Percentiles rank a stretch among this genome's conserved stretches.
These are phyloP conservation scores for Syzygium aqueum DNA, from an alignment of 345 rosid species.

Conservation along the genomic window DNA sequence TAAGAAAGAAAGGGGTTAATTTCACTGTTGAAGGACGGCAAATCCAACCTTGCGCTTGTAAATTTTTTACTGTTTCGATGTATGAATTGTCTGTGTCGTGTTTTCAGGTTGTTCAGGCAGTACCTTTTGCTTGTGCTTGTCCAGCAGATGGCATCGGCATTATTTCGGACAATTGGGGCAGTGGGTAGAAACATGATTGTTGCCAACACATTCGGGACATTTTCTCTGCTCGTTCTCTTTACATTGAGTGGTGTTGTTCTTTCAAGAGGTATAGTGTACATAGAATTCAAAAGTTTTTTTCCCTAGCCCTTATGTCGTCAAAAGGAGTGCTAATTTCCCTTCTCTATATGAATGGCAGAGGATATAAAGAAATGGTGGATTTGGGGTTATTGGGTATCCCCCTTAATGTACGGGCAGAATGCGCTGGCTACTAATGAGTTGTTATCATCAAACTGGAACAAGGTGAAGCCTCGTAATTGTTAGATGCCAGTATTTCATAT, in stretches of 20 bases:
- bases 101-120: constrained; percentile 33
- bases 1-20: background rate
- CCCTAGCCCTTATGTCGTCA: background rate
- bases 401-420: constrained; percentile 56
- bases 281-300: background rate
- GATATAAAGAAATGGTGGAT: constrained; percentile 49
- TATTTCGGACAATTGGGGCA: constrained; percentile 32
- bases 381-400: constrained; percentile 56
- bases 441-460: constrained; percentile 41
- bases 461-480: constrained; percentile 11
- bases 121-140: constrained; percentile 21
- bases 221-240: constrained; percentile 15
- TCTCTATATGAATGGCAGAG: constrained; percentile 12
- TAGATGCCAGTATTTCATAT: background rate
- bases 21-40: background rate
- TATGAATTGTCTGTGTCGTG: background rate
- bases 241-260: constrained; percentile 29
- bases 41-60: background rate
- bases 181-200: constrained; percentile 32
- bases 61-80: background rate
- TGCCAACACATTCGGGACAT: constrained; percentile 34
- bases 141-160: constrained; percentile 31
- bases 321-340: background rate
- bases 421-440: constrained; percentile 43
- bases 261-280: constrained; percentile 13